Evolutionary conservation across 495 filamentous ascomycete genomes (phyloP), one percentile per base, ranked within the genome.

Genomic region (Lasiosphaeriaceae sp.): DNA sequence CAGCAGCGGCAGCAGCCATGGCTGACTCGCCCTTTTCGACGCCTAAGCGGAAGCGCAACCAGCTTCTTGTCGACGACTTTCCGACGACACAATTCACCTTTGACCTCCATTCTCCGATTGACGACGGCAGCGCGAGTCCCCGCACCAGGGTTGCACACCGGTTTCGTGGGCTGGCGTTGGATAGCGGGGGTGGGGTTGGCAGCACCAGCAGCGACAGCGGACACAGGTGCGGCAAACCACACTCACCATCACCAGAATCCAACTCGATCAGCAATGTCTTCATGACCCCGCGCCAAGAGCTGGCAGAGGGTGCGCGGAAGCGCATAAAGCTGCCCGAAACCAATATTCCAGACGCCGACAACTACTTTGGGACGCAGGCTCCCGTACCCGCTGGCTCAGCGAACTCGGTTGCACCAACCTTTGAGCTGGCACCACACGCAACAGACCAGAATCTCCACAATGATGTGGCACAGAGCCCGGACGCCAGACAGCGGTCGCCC

Each of bases 131-230:
- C 59, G 67, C 65, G 29, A 90, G 87, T 64, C 86, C 88, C 26
- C 79, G 82, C 57, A 80, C 82, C 14, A 80, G 72, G 34, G 85
- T 90, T 51, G 85, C 83, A 57, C 80, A 83, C 59, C 76, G 80
- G 53, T 84, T 91, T 61, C 80, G 81, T 58, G 78, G 83, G 47
- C 73, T 90, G 31, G 80, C 64, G 22, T 70, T 89, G 47, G 81
- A 76, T 56, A 77, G 80, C 63, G 72, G 72, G 64, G 73, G 69
- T 56, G 72, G 71, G 68, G 73, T 73, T 54, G 59, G 43, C 37
- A 54, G 56, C 60, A 44, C 52, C 41, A 55, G 57, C 71, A 55
- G 71, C 44, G 51, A 68, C 71, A 55, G 71, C 44, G 52, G 68
- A 53, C 61, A 68, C 59, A n/a, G n/a, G n/a, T n/a, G n/a, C n/a